A percentile compares a stretch with the other conserved stretches of the same genome.
Evolutionary conservation across 2,329 filamentous ascomycete genomes (phyloP).

Genomic region (Cercospora sp.): DNA sequence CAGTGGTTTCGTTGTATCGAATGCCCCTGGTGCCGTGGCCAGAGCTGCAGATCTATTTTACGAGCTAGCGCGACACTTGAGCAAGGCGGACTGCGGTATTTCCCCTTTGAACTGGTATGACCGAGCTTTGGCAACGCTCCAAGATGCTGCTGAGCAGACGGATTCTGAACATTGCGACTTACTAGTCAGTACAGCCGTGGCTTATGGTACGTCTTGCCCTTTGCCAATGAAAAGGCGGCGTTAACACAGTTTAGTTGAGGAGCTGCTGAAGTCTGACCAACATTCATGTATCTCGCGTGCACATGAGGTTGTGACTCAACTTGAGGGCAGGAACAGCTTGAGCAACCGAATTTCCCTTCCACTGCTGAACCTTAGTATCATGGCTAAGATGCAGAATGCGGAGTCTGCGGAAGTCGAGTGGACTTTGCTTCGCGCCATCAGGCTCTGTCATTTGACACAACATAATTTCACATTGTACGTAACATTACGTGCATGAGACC

Average conservation of each 20-base stretch:
- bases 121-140: conserved; percentile 63
- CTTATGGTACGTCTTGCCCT: conserved; percentile 38
- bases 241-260: conserved; percentile 19
- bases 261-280: conserved; percentile 42
- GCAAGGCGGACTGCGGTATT: conserved; percentile 54
- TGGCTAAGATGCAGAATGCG: conserved; percentile 48
- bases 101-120: conserved; percentile 71
- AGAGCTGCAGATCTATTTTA: conserved; percentile 67
- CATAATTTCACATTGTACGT: conserved; percentile 60
- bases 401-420: conserved; percentile 45
- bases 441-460: conserved; percentile 60
- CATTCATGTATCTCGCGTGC: conserved; percentile 54
- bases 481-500: not conserved
- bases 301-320: conserved; percentile 56
- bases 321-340: conserved; percentile 62
- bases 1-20: conserved; percentile 35
- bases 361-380: conserved; percentile 67
- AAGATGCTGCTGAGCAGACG: conserved; percentile 54
- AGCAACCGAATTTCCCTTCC: conserved; percentile 63
- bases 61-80: conserved; percentile 59
- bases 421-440: conserved; percentile 63
- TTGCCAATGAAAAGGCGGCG: not conserved
- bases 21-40: conserved; percentile 57
- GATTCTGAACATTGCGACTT: conserved; percentile 64
- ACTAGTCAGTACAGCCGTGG: conserved; percentile 65